Base-by-base conservation (phyloP, 2,329 filamentous ascomycete species). In the Xylariaceae sp. region DNA sequence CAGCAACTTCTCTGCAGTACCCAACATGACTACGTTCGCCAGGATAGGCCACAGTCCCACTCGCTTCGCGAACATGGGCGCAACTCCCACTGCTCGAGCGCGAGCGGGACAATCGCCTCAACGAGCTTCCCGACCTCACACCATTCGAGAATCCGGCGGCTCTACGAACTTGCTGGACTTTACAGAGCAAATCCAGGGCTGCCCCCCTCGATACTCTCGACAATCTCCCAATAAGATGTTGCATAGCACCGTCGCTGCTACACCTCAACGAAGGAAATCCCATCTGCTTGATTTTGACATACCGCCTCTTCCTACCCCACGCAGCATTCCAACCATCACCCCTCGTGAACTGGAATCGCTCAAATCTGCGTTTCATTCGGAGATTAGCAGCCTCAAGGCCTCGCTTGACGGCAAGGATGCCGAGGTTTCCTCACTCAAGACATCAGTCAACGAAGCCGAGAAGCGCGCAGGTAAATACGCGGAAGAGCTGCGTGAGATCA, bases 301-400 rank as follows among this genome's bases (percentile, higher is more conserved):
- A 9, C 89, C 90, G n/a, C 89, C 91, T 0, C 82, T 89, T 52
- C 89, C 91, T 2, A 97, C 93, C 1, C 93, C 93, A 12, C 83
- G 91, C 47, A 95, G 89, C 41, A 79, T 97, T 29, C 93, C 93
- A 0, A 88, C 85, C 8, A 85, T 97, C 52, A 95, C 90, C 2
- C 87, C 93, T 2, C 82, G 93, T 26, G 93, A 98, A 66, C 73
- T 97, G 2, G 93, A 98, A 61, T 87, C 86, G 12, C 74, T 97
- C 45, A 97, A 97, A 63, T 96, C 90, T 0, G 79, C 78, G 18
- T 94, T 95, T 55, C 75, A 94, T 38, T 95, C 90, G 0, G 88
- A 97, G 61, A 95, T 98, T 45, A 95, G 89, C 48, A 89, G 87
- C n/a, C 78, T 98, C 15, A 93, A 88, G 59, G 93, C 93, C 3